Conservation (phyloP, 306 rosid genomes). For the Rosa multiflora region DNA sequence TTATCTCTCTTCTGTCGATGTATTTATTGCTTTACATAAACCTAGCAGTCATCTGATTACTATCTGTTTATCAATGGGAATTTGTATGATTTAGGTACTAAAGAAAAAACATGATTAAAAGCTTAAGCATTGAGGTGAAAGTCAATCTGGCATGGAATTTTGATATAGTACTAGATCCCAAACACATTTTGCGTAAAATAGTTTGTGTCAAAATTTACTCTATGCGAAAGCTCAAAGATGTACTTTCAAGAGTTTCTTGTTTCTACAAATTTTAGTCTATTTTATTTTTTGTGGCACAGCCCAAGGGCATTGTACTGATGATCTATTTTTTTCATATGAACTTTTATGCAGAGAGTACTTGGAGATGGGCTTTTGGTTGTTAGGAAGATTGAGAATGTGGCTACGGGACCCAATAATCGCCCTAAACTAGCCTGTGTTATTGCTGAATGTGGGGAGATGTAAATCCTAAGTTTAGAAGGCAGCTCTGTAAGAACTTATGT, state of each 20-base stretch:
- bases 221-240: neutral
- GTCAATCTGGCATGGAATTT: neutral
- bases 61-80: neutral
- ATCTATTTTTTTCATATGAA: slow-evolving; percentile 7
- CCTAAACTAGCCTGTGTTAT: slow-evolving; percentile 82
- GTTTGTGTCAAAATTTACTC: neutral
- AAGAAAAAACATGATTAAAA: neutral
- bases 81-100: neutral
- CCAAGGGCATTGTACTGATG: neutral
- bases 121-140: neutral
- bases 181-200: neutral
- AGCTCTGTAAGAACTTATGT: neutral
- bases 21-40: neutral
- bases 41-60: neutral
- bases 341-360: slow-evolving; percentile 75
- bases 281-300: neutral
- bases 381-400: slow-evolving; percentile 96
- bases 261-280: neutral
- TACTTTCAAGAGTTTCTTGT: neutral
- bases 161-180: neutral
- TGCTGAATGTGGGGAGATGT: slow-evolving; percentile 98
- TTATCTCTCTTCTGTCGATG: neutral
- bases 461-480: slow-evolving; percentile 13
- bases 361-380: slow-evolving; percentile 98
- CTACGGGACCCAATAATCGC: slow-evolving; percentile 87